Base-by-base conservation (phyloP, 2,329 filamentous ascomycete species). In the Penicillium sp. region DNA sequence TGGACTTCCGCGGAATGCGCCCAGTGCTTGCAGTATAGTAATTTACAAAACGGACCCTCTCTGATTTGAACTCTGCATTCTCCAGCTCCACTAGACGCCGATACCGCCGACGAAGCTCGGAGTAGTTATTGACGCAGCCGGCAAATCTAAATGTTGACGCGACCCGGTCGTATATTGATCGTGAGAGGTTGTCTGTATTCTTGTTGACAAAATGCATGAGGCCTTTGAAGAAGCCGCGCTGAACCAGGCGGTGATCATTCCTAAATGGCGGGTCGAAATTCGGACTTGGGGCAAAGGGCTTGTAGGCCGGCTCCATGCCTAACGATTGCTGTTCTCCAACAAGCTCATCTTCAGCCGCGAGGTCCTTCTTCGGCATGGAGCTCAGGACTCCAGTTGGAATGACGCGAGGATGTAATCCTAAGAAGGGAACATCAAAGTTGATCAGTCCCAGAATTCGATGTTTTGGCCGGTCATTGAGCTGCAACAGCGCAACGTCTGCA, bases 11-110 rank as follows among this genome's bases (percentile, higher is more conserved):
- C 7, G 56, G 18, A 43, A 33, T 55, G 29, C 56, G 56, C 15
- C 91, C 91, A 9, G 87, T 87, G 59, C 88, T 91, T n/a, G 88
- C 82, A 1, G 91, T 95, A 67, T 93, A 96, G 69, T 95, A 96
- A 67, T 96, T 96, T 52, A 90, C 79, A 64, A 96, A 96, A 15
- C 90, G 81, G 10, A 94, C 59, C 50, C 67, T 53, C 65, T 61
- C 51, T 47, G 70, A 41, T 60, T 66, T 70, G 1, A 81, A 62
- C 57, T 87, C 84, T 4, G 85, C 76, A 64, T 89, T 85, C 66
- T 95, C 90, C 9, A 95, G 74, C 1, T 80, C 82, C 49, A 89
- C 81, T 24, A 96, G 74, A 39, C 74, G 81, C 23, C 79, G 78
- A 71, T 96, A 95, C 24, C 91, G 80, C 34, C 75, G 76, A 58